Conservation (phyloP, 2,329 filamentous ascomycete species). For the Talaromyces sp. region DNA sequence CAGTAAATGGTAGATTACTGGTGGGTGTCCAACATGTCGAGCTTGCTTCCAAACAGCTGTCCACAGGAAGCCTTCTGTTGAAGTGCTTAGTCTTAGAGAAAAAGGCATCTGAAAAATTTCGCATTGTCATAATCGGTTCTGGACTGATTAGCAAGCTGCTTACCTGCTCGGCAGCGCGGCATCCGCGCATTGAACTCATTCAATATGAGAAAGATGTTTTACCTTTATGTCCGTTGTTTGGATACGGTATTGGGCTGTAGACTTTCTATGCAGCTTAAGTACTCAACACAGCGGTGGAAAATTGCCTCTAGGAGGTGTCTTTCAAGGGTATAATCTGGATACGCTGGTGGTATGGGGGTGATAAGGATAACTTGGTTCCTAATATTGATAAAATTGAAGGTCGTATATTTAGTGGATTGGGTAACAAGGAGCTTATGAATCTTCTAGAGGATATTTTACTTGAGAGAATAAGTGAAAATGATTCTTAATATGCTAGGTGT, state of each 20-base stretch:
- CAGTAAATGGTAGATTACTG: neutral
- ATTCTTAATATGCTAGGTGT: constrained; percentile 11
- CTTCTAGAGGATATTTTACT: constrained; percentile 12
- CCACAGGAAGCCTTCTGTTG: no score
- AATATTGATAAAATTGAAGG: constrained; percentile 4
- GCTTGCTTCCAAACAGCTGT: neutral
- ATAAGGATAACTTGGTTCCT: constrained; percentile 4
- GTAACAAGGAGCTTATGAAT: constrained; percentile 13
- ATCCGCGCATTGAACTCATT: constrained; percentile 12
- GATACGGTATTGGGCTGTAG: constrained; percentile 13
- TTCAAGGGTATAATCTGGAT: constrained; percentile 8
- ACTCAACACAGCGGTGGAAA: neutral
- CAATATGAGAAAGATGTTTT: constrained; percentile 11
- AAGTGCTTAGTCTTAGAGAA: neutral
- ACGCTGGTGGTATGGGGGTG: constrained; percentile 16
- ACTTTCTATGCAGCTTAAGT: constrained; percentile 6
- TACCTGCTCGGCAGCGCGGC: constrained; percentile 4
- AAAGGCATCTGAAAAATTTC: constrained; percentile 9
- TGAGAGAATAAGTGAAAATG: neutral
- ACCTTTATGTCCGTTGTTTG: constrained; percentile 13
- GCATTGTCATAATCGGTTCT: constrained; percentile 12
- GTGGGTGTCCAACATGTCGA: neutral
- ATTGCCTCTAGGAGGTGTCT: constrained; percentile 1
- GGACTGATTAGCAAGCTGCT: constrained; percentile 13
- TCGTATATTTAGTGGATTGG: constrained; percentile 5